phyloP scores from a whole-genome alignment of 768 basidiomycete genomes.

The Coprinellus micaceus region DNA sequence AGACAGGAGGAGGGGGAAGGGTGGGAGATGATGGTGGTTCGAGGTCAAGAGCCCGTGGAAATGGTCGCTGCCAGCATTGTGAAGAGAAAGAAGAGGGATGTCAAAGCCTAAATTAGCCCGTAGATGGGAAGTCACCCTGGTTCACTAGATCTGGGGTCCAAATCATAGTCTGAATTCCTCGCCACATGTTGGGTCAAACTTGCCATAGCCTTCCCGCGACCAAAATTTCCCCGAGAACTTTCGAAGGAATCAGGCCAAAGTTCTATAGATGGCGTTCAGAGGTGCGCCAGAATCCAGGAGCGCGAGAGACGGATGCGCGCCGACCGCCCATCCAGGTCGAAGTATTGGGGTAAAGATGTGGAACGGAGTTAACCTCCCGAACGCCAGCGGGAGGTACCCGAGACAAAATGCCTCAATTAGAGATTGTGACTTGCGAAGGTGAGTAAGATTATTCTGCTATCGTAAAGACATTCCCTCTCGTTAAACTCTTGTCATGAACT shows the following conservation, averaged over 20 bases:
- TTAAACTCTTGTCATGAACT: background rate
- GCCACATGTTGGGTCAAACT: constrained; percentile 1
- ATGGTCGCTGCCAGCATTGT: background rate
- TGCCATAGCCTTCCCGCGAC: constrained; percentile 2
- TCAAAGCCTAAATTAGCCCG: constrained; percentile 9
- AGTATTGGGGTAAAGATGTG: background rate
- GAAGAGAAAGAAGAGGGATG: background rate
- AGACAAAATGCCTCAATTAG: background rate
- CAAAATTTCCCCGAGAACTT: constrained; percentile 5
- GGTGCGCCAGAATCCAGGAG: background rate
- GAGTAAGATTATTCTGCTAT: background rate
- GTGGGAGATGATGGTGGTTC: constrained; percentile 1
- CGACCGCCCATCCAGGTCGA: no score
- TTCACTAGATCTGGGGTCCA: constrained; percentile 11
- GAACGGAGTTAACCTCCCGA: background rate
- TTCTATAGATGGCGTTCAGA: background rate
- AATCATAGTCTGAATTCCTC: constrained; percentile 1
- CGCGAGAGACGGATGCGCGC: no score
- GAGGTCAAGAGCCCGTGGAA: background rate
- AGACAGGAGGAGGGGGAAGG: background rate
- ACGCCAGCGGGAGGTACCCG: background rate
- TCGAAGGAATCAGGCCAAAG: background rate
- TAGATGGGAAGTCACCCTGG: constrained; percentile 2
- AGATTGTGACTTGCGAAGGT: background rate
- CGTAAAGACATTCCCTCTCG: constrained; percentile 5